phyloP scores from a whole-genome alignment of 257 asterid genomes.

The Fraxinus anomala region DNA sequence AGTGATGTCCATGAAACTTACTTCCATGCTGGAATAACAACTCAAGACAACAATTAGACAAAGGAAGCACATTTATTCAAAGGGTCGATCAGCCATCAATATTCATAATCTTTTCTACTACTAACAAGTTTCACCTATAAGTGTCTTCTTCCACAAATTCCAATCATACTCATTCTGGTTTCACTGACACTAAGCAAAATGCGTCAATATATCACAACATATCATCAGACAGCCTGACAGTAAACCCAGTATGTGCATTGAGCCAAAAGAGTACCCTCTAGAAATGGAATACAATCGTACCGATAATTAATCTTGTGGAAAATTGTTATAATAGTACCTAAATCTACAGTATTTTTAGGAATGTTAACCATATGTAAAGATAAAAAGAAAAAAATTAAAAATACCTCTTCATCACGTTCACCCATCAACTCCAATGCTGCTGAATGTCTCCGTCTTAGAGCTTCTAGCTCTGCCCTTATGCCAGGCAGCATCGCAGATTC shows the following conservation, averaged over 20 bases:
- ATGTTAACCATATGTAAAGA: not conserved
- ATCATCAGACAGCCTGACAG: not conserved
- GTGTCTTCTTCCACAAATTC: not conserved
- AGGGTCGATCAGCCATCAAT: not conserved
- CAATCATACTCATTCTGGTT: not conserved
- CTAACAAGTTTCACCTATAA: not conserved
- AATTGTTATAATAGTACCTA: not conserved
- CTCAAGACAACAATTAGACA: not conserved
- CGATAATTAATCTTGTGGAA: not conserved
- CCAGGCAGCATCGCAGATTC: slow-evolving; percentile 91
- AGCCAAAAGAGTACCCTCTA: not conserved
- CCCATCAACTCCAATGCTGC: slow-evolving; percentile 99
- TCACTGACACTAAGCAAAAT: not conserved
- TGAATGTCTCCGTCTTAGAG: slow-evolving; percentile 89
- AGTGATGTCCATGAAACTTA: not conserved
- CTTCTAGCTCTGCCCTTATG: slow-evolving; percentile 87
- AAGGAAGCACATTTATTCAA: not conserved
- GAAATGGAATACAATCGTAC: not conserved
- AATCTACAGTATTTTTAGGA: slow-evolving; percentile 4
- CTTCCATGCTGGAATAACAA: not conserved
- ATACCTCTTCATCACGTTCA: slow-evolving; percentile 99
- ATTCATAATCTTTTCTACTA: not conserved
- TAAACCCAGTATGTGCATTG: not conserved
- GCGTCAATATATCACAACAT: not conserved
- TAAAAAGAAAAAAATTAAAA: not conserved